A percentile compares a stretch with the other conserved stretches of the same genome.
Conservation (phyloP, 2,329 filamentous ascomycete genomes). For the Lojkania enalia region DNA sequence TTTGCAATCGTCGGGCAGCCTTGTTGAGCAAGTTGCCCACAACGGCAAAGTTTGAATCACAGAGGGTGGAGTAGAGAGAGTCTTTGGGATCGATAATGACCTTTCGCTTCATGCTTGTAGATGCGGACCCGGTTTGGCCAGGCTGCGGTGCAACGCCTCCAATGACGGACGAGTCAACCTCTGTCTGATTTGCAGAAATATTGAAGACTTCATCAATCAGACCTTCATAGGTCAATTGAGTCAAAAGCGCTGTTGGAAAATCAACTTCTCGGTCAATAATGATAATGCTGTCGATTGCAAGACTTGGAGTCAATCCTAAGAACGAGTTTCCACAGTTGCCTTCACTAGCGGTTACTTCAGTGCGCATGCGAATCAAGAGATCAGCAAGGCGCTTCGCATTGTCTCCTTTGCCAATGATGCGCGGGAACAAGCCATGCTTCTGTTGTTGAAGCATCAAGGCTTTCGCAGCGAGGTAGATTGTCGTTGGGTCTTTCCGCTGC, state of each 20-base stretch:
- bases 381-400: slow-evolving; percentile 89
- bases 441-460: slow-evolving; percentile 94
- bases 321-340: slow-evolving; percentile 61
- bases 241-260: slow-evolving; percentile 87
- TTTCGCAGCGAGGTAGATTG: slow-evolving; percentile 85
- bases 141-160: slow-evolving; percentile 68
- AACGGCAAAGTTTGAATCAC: slow-evolving; percentile 93
- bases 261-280: slow-evolving; percentile 96
- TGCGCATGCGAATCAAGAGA: slow-evolving; percentile 85
- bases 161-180: slow-evolving; percentile 87
- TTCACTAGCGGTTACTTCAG: slow-evolving; percentile 81
- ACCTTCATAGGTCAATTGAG: slow-evolving; percentile 95
- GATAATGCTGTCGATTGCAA: slow-evolving; percentile 84
- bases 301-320: slow-evolving; percentile 79
- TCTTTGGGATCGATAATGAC: slow-evolving; percentile 88
- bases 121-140: slow-evolving; percentile 52
- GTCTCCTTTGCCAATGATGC: slow-evolving; percentile 93
- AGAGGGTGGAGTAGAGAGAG: slow-evolving; percentile 81
- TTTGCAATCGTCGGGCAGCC: slow-evolving; percentile 81
- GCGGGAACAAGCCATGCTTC: slow-evolving; percentile 88
- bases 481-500: slow-evolving; percentile 81
- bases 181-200: slow-evolving; percentile 89
- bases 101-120: slow-evolving; percentile 74
- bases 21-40: slow-evolving; percentile 89
- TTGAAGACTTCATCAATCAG: slow-evolving; percentile 91